Percentiles rank a stretch among this genome's conserved stretches.
Conservation (phyloP, 2,329 filamentous ascomycete species). For the Microdochium trichocladiopsis region DNA sequence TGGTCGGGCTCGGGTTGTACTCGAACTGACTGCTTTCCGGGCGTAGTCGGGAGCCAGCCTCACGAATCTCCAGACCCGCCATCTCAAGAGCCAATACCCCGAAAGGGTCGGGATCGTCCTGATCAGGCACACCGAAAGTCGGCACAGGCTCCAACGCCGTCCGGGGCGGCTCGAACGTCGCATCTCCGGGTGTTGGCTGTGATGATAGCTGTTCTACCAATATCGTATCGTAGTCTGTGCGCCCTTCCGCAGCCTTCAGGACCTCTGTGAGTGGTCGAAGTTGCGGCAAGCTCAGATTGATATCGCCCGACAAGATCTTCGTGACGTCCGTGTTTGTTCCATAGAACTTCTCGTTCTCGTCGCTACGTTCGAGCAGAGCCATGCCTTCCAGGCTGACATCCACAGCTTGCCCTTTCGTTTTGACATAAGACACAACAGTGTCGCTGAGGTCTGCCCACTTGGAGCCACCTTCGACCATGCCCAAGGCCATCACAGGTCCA, state of each 20-base stretch:
- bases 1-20: constrained; percentile 69
- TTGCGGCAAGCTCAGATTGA: constrained; percentile 46
- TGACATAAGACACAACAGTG: constrained; percentile 51
- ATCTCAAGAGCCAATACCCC: constrained; percentile 87
- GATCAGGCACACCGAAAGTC: constrained; percentile 70
- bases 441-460: constrained; percentile 45
- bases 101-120: constrained; percentile 83
- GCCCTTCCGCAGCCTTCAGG: constrained; percentile 80
- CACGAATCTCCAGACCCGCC: constrained; percentile 81
- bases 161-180: constrained; percentile 41
- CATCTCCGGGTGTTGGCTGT: constrained; percentile 71
- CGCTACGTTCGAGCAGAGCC: constrained; percentile 46
- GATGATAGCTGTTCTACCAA: constrained; percentile 57
- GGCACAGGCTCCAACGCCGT: constrained; percentile 27
- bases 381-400: constrained; percentile 49
- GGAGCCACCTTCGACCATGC: constrained; percentile 42
- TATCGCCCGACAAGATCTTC: constrained; percentile 50
- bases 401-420: constrained; percentile 48
- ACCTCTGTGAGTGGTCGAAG: constrained; percentile 66
- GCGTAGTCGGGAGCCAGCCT: constrained; percentile 72
- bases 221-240: constrained; percentile 63
- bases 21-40: constrained; percentile 78
- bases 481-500: constrained; percentile 61
- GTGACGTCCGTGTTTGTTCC: constrained; percentile 40
- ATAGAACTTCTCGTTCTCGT: constrained; percentile 57